Conservation (phyloP, 2,329 filamentous ascomycete species). For the Fusarium clavum region DNA sequence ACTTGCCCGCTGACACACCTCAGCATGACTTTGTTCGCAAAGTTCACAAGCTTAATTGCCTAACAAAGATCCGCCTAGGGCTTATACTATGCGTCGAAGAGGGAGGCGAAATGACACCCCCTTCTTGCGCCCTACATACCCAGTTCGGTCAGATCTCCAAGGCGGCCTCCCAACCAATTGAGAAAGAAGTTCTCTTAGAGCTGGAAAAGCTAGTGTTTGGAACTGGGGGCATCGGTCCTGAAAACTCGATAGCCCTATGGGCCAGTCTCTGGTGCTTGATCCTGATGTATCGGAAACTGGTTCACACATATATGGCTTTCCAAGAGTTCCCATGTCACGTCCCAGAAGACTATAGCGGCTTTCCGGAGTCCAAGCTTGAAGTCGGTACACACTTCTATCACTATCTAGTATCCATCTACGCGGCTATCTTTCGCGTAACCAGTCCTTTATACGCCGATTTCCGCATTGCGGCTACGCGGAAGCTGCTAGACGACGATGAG, state of each 20-base stretch:
- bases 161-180: slow-evolving; percentile 43
- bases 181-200: slow-evolving; percentile 43
- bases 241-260: slow-evolving; percentile 45
- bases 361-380: slow-evolving; percentile 46
- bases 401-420: slow-evolving; percentile 47
- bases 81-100: slow-evolving; percentile 44
- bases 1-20: slow-evolving; percentile 2
- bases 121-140: slow-evolving; percentile 46
- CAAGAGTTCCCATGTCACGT: slow-evolving; percentile 47
- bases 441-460: slow-evolving; percentile 47
- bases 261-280: slow-evolving; percentile 47
- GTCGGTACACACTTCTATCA: slow-evolving; percentile 47
- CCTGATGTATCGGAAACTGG: slow-evolving; percentile 47
- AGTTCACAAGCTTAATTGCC: slow-evolving; percentile 45
- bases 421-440: slow-evolving; percentile 45
- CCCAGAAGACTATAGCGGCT: slow-evolving; percentile 46
- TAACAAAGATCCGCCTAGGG: slow-evolving; percentile 45
- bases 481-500: slow-evolving; percentile 42
- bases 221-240: slow-evolving; percentile 37
- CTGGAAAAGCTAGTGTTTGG: slow-evolving; percentile 46
- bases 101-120: slow-evolving; percentile 39
- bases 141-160: slow-evolving; percentile 48
- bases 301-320: slow-evolving; percentile 47
- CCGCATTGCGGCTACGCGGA: slow-evolving; percentile 38
- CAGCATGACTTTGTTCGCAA: slow-evolving; percentile 44